Percentiles rank a stretch among this genome's conserved stretches.
Evolutionary conservation across 1,284 basidiomycete species (phyloP).

Genomic region (Salmacisia buchloeana): DNA sequence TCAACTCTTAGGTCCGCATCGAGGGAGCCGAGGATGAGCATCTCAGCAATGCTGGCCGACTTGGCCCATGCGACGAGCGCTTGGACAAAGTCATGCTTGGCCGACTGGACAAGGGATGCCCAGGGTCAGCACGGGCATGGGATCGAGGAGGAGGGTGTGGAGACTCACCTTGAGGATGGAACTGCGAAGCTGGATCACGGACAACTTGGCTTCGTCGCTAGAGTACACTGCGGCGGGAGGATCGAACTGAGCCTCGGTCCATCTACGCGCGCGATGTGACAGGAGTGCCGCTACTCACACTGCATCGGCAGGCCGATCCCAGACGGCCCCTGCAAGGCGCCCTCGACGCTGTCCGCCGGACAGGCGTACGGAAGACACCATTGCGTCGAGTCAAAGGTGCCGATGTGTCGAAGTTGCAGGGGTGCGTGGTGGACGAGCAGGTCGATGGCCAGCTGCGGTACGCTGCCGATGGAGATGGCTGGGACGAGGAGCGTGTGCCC

Average conservation of each 20-base stretch:
- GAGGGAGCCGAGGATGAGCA: constrained; percentile 21
- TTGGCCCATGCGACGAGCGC: constrained; percentile 15
- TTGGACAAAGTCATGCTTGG: constrained; percentile 12
- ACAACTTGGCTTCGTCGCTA: constrained; percentile 12
- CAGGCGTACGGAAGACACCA: constrained; percentile 36
- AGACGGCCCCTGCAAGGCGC: background rate
- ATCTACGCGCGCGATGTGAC: constrained; percentile 22
- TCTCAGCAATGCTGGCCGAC: constrained; percentile 16
- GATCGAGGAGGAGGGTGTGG: background rate
- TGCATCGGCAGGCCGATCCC: constrained; percentile 12
- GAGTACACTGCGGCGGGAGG: constrained; percentile 18
- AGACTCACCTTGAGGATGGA: constrained; percentile 28
- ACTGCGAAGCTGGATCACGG: constrained; percentile 37
- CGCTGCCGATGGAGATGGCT: constrained; percentile 36
- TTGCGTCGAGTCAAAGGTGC: constrained; percentile 23
- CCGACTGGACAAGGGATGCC: background rate
- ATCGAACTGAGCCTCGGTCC: background rate
- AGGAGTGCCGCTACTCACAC: background rate
- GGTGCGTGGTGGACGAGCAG: constrained; percentile 26
- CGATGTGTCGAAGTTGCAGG: constrained; percentile 26
- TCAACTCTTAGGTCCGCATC: constrained; percentile 37
- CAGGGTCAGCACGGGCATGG: background rate
- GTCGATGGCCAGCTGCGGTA: constrained; percentile 38
- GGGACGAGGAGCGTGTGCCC: constrained; percentile 36
- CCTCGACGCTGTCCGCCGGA: constrained; percentile 19